A percentile compares a stretch with the other conserved stretches of the same genome.
Evolutionary conservation across 2,329 filamentous ascomycete species (phyloP).

Genomic region (Pseudogymnoascus sp.): DNA sequence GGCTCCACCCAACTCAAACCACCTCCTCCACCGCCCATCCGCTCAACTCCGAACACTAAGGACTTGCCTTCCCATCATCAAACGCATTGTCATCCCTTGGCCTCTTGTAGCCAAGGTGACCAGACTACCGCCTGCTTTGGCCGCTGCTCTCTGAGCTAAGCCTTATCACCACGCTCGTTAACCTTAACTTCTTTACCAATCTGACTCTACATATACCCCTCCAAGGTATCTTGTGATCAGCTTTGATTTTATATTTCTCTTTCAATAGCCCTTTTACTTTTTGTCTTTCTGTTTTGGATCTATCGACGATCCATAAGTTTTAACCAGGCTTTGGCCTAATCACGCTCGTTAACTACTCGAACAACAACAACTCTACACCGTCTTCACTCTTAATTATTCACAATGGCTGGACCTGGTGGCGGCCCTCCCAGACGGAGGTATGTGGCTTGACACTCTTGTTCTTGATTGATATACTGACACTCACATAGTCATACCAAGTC

Average conservation of each 20-base stretch:
- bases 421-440: constrained; percentile 74
- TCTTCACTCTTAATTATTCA: constrained; percentile 25
- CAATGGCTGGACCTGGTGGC: constrained; percentile 90
- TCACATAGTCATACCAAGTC: constrained; percentile 86
- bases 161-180: constrained; percentile 9
- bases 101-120: background rate
- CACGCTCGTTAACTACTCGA: constrained; percentile 27
- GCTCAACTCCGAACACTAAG: constrained; percentile 6
- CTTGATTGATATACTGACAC: constrained; percentile 16
- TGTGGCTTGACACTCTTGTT: constrained; percentile 21
- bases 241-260: background rate
- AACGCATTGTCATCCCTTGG: background rate
- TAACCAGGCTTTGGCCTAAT: constrained; percentile 9
- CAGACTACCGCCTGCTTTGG: background rate
- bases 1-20: background rate
- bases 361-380: constrained; percentile 25
- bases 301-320: background rate
- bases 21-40: background rate
- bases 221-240: constrained; percentile 1
- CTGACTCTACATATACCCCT: background rate
- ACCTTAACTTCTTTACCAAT: constrained; percentile 1
- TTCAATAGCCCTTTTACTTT: background rate
- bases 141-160: background rate
- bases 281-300: background rate
- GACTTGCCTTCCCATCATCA: background rate